Conservation (phyloP, 208 protist species). For the Leptomonas seymouri region DNA sequence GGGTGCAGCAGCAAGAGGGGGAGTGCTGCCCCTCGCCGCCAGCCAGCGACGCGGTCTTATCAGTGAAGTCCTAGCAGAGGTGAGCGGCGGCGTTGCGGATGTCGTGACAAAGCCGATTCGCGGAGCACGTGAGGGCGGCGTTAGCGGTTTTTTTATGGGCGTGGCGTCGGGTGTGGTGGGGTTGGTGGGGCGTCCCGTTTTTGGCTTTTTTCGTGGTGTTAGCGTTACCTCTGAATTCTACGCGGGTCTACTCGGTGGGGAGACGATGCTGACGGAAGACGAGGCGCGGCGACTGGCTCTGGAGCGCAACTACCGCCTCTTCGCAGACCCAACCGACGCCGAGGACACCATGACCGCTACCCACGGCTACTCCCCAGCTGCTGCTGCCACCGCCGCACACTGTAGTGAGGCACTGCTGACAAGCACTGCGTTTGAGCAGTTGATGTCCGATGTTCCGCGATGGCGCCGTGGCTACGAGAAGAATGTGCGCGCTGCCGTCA, state of each 20-base stretch:
- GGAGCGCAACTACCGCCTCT: constrained; percentile 27
- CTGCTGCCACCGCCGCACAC: neutral
- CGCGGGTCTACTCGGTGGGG: constrained; percentile 27
- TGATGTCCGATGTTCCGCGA: constrained; percentile 16
- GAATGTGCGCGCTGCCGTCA: constrained; percentile 37
- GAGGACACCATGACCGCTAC: neutral
- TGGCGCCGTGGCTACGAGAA: constrained; percentile 14
- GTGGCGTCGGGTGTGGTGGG: constrained; percentile 62
- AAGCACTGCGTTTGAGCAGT: constrained; percentile 4
- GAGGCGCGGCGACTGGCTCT: constrained; percentile 25
- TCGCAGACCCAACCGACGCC: neutral
- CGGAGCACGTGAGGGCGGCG: constrained; percentile 46
- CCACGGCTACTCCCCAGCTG: too few species aligned
- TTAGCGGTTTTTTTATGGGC: constrained; percentile 59
- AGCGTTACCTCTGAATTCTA: constrained; percentile 67
- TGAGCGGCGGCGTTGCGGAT: constrained; percentile 45
- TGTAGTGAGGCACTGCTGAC: neutral
- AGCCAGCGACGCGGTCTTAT: constrained; percentile 31
- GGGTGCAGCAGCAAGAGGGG: too few species aligned
- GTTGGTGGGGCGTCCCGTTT: constrained; percentile 58
- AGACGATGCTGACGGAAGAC: constrained; percentile 17
- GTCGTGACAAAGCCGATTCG: constrained; percentile 44
- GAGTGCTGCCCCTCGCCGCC: neutral
- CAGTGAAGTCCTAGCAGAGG: constrained; percentile 39
- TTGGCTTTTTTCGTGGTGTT: constrained; percentile 61